Conservation (phyloP, 1,284 basidiomycete species). For the Sanghuangporus weigelae region DNA sequence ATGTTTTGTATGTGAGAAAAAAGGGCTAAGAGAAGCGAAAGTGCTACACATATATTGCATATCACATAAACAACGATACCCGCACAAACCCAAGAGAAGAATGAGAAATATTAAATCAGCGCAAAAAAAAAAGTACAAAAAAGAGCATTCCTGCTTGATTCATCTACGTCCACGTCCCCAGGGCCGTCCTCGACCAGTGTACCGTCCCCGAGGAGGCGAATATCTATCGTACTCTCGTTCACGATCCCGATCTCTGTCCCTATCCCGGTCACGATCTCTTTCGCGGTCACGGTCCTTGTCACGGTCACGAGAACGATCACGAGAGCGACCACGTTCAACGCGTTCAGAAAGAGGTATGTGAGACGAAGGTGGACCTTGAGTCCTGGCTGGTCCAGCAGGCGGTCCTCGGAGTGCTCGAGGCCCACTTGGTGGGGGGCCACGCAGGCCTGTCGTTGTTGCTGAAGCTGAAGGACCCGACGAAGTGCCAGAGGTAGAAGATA, state of each 20-base stretch:
- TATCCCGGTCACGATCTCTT: constrained; percentile 34
- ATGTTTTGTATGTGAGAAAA: neutral
- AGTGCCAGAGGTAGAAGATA: constrained; percentile 14
- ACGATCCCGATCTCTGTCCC: constrained; percentile 34
- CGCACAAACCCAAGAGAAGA: neutral
- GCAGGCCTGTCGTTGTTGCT: constrained; percentile 20
- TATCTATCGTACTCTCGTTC: constrained; percentile 20
- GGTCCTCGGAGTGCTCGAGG: constrained; percentile 40
- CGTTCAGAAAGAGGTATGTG: constrained; percentile 43
- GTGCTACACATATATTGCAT: neutral
- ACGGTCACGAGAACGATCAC: neutral
- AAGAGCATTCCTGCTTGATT: neutral
- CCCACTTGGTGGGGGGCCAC: constrained; percentile 42
- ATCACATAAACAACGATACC: neutral
- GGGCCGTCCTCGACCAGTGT: neutral
- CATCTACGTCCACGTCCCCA: neutral
- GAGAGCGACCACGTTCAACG: constrained; percentile 35
- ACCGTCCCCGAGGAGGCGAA: neutral
- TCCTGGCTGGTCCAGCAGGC: constrained; percentile 18
- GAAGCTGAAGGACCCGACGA: constrained; percentile 17
- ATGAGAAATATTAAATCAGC: neutral
- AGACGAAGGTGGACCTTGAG: constrained; percentile 18
- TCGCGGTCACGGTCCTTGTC: neutral
- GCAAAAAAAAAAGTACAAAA: neutral
- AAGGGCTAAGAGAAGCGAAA: neutral